Conservation (phyloP, 208 protist species). For the Entamoeba invadens region DNA sequence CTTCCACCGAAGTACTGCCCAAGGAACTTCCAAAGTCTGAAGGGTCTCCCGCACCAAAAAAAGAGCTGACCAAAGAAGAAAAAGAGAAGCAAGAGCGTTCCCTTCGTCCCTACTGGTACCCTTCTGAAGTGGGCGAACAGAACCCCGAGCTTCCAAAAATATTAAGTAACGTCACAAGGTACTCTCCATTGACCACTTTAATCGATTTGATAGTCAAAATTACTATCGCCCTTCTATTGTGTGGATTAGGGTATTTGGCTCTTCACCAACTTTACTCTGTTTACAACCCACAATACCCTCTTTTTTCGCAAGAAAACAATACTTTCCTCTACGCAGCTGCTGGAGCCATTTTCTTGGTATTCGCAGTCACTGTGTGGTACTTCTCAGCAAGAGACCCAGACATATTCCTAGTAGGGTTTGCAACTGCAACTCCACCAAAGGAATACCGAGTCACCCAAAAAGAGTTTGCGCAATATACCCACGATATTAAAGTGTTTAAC, state of each 20-base stretch:
- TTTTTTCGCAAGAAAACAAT: neutral
- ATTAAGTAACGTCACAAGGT: neutral
- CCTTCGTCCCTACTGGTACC: neutral
- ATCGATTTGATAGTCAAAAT: neutral
- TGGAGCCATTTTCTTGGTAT: neutral
- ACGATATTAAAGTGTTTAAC: neutral
- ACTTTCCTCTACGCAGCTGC: neutral
- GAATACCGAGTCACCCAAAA: neutral
- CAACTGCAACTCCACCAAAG: neutral
- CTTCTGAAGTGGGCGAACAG: neutral
- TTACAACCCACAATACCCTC: neutral
- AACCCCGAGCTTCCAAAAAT: neutral
- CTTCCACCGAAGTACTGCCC: too few species aligned
- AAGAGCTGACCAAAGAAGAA: too few species aligned
- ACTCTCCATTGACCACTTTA: neutral
- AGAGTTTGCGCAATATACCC: neutral
- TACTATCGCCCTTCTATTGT: neutral
- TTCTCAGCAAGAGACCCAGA: neutral
- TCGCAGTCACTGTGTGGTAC: neutral
- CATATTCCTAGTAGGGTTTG: neutral
- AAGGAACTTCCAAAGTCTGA: too few species aligned
- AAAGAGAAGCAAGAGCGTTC: neutral
- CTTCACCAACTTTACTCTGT: neutral
- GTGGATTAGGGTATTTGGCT: neutral
- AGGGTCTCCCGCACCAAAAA: too few species aligned